Percentiles rank a stretch among this genome's conserved stretches.
Conservation (phyloP, 345 rosid species). For the rapeseed (Brassica napus) region Da-Ae NC_063435.1:4844501-4845000, state of each 20-base stretch:
- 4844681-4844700: conserved; percentile 26
- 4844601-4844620: conserved; percentile 40
- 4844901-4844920: conserved; percentile 37
- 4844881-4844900: conserved; percentile 47
- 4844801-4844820: conserved; percentile 48
- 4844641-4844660: conserved; percentile 50
- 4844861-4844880: conserved; percentile 35
- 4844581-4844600: conserved; percentile 43
- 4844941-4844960: conserved; percentile 39
- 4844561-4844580: conserved; percentile 41
- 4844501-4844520: conserved; percentile 45
- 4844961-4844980: conserved; percentile 46
- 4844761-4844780: conserved; percentile 33
- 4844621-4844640: conserved; percentile 59
- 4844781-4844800: conserved; percentile 58
- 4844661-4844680: conserved; percentile 55
- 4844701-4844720: neutral
- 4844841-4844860: conserved; percentile 50
- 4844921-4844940: conserved; percentile 26
- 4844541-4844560: conserved; percentile 44
- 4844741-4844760: neutral
- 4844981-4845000: conserved; percentile 41
- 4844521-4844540: conserved; percentile 39
- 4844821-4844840: conserved; percentile 42
- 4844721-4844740: neutral